Evolutionary conservation across 768 basidiomycete genomes (phyloP), one percentile per base, ranked within the genome.

Genomic region (Phylloporus arenicola): DNA sequence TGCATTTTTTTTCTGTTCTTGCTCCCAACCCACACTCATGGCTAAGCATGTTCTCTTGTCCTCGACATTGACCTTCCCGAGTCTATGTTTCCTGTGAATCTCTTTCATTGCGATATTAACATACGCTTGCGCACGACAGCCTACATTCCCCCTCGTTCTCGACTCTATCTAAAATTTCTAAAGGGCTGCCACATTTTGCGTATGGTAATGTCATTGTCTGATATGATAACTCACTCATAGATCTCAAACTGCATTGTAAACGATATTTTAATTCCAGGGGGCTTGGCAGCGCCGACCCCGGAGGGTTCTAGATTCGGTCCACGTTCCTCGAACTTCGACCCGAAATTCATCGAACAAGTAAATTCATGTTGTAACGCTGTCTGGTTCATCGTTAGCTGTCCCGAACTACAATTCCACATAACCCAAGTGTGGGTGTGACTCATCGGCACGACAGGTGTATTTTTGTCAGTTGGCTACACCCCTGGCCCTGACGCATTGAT

Each of bases 41-140:
- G 2, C 29, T 6, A 20, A 17, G 44, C 45, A 35, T 48, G 19
- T 47, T 19, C 20, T n/a, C 19, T 22, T 31, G 5, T 29, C 17
- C 30, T 33, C 8, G n/a, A 14, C 43, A 13, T 17, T 20, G 43
- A 22, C 14, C 16, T 27, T 7, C 2, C 9, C 17, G 40, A 24
- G 12, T 41, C 13, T 31, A 30, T 30, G 30, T 31, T 27, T 43
- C n/a, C 42, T 43, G 42, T 43, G 42, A 24, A 43, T 27, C 7
- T 43, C 27, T 43, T 17, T 19, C 19, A 8, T 27, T 34, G 29
- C n/a, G 30, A 47, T 13, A 43, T 43, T 27, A 17, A 43, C 12
- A 37, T 40, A 27, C 39, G 20, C 33, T 37, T 19, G 50, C 6
- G 25, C 35, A 51, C 13, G 8, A 54, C 49, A 51, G 30, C 34